Conservation (phyloP, 306 rosid species). For the Inga oerstediana region DNA sequence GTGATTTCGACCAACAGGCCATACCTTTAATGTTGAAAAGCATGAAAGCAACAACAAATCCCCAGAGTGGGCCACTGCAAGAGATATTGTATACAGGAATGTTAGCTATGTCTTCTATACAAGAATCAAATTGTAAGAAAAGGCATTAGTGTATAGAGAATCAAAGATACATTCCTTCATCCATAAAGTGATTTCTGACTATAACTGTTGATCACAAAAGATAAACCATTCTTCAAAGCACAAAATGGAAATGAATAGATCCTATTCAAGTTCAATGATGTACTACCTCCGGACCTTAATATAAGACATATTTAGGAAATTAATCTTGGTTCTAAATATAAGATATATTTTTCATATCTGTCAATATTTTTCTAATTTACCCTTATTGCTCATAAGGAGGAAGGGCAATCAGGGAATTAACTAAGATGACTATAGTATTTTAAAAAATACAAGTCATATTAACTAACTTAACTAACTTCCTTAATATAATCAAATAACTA, state of each 20-base stretch:
- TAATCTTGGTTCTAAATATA: no score
- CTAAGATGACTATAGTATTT: no score
- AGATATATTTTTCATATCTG: no score
- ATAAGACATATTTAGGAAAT: no score
- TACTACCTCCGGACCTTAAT: no score
- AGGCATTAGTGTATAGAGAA: background rate
- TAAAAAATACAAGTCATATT: no score
- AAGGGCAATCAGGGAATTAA: no score
- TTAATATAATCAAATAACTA: background rate
- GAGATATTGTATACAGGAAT: constrained; percentile 35
- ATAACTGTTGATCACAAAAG: constrained; percentile 1
- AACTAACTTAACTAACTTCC: no score
- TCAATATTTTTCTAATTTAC: no score
- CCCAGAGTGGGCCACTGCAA: constrained; percentile 93
- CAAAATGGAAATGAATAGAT: background rate
- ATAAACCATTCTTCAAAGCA: background rate
- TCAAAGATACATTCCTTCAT: constrained; percentile 10
- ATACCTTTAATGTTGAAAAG: constrained; percentile 94
- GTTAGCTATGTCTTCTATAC: constrained; percentile 31
- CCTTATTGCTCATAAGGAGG: no score
- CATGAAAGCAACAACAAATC: constrained; percentile 95
- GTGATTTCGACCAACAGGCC: constrained; percentile 13
- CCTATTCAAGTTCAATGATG: background rate
- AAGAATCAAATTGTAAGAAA: constrained; percentile 24
- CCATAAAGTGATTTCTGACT: constrained; percentile 24